Conservation (phyloP, 2,329 filamentous ascomycete genomes). For the Penicillium sp. region DNA sequence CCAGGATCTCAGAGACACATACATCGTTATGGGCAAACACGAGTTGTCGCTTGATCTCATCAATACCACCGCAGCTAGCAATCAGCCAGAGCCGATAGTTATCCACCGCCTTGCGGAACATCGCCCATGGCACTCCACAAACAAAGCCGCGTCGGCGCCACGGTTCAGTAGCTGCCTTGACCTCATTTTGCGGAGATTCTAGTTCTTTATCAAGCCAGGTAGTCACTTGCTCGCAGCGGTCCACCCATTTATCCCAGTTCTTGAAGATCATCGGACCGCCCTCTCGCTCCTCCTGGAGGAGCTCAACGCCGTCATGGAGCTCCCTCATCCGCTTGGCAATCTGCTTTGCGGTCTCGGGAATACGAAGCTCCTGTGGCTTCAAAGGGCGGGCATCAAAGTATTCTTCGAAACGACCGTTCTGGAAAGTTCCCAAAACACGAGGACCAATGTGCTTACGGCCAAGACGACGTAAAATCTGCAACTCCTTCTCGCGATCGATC, state of each 20-base stretch:
- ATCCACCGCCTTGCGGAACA: conserved; percentile 68
- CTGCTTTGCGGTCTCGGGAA: conserved; percentile 77
- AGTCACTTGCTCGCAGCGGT: conserved; percentile 52
- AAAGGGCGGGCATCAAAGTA: conserved; percentile 82
- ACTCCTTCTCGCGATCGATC: conserved; percentile 86
- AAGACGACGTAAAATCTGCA: conserved; percentile 77
- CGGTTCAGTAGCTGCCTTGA: conserved; percentile 42
- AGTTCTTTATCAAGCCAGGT: conserved; percentile 56
- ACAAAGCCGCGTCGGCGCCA: conserved; percentile 71
- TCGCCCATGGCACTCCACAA: conserved; percentile 75
- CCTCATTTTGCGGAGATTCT: conserved; percentile 41
- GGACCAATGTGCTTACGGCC: conserved; percentile 91
- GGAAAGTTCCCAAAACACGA: conserved; percentile 82
- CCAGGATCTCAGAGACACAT: conserved; percentile 32
- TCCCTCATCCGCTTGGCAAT: conserved; percentile 98
- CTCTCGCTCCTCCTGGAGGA: conserved; percentile 70
- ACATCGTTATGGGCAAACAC: conserved; percentile 99
- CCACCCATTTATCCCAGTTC: conserved; percentile 93
- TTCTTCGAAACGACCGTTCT: conserved; percentile 92
- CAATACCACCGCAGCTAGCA: conserved; percentile 61
- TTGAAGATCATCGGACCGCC: conserved; percentile 78
- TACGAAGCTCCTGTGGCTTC: conserved; percentile 68
- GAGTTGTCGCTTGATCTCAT: conserved; percentile 65
- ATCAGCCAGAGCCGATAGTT: conserved; percentile 73
- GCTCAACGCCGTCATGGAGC: conserved; percentile 85